A percentile compares a stretch with the other conserved stretches of the same genome.
phyloP scores from a whole-genome alignment of 371 early-diverging fungal genomes.

The Blyttiomyces sp. region DNA sequence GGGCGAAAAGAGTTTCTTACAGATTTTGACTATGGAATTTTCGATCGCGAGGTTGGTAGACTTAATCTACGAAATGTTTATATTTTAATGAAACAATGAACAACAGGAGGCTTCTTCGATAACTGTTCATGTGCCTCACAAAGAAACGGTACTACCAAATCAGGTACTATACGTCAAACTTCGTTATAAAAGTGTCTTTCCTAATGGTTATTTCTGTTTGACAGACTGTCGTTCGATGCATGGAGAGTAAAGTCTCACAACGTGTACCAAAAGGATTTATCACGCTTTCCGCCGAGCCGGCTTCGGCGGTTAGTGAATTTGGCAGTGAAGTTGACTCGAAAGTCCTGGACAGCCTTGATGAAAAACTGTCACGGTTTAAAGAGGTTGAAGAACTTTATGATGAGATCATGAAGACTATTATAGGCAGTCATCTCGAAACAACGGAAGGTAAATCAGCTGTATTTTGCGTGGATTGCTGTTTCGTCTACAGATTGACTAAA shows the following conservation, averaged over 20 bases:
- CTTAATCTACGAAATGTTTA: background rate
- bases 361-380: conserved; percentile 42
- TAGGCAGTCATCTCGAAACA: conserved; percentile 34
- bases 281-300: conserved; percentile 37
- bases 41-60: conserved; percentile 11
- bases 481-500: background rate
- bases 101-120: no score
- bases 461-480: no score
- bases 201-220: background rate
- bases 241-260: conserved; percentile 29
- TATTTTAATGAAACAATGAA: no score
- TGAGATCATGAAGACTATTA: conserved; percentile 47
- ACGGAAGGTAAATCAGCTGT: conserved; percentile 27
- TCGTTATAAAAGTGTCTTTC: background rate
- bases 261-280: conserved; percentile 43
- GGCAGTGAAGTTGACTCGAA: conserved; percentile 29
- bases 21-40: conserved; percentile 24
- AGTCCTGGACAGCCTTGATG: conserved; percentile 35
- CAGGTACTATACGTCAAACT: background rate
- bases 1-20: conserved; percentile 15
- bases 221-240: conserved; percentile 22
- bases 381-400: conserved; percentile 53
- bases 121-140: no score
- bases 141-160: conserved; percentile 1
- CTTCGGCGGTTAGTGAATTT: conserved; percentile 38